phyloP scores from a whole-genome alignment of 805 yeast genomes.

The Lipomyces sp. region DNA sequence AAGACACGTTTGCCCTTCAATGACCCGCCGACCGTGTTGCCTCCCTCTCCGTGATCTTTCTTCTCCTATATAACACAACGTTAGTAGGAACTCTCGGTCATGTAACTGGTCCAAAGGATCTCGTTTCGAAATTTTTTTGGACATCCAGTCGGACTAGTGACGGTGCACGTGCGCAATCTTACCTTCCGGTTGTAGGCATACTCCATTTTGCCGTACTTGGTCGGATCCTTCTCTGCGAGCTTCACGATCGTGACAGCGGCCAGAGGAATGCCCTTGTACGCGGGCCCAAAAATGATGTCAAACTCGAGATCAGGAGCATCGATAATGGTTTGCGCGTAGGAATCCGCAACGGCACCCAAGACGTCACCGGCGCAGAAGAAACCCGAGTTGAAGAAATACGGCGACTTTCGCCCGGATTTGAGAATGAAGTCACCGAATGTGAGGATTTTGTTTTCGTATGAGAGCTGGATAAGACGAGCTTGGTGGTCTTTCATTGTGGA shows the following conservation, averaged over 20 bases:
- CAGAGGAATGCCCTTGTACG: conserved; percentile 95
- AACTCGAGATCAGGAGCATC: conserved; percentile 74
- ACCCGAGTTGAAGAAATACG: conserved; percentile 95
- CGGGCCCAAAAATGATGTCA: conserved; percentile 94
- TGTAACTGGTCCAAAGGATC: background rate
- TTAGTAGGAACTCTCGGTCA: background rate
- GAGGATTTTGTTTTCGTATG: conserved; percentile 80
- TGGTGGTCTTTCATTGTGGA: conserved; percentile 36
- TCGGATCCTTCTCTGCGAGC: conserved; percentile 79
- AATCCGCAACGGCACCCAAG: conserved; percentile 78
- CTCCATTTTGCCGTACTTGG: conserved; percentile 70
- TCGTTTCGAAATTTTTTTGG: background rate
- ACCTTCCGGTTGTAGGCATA: conserved; percentile 93
- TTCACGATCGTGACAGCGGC: conserved; percentile 93
- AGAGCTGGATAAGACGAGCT: conserved; percentile 69
- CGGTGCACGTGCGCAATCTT: conserved; percentile 21
- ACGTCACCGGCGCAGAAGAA: conserved; percentile 79
- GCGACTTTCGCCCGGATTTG: conserved; percentile 92
- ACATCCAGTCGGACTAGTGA: background rate
- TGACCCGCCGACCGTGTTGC: conserved; percentile 84
- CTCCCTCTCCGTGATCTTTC: conserved; percentile 99
- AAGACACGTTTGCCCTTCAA: conserved; percentile 73
- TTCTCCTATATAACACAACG: conserved; percentile 55
- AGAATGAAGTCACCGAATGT: conserved; percentile 87
- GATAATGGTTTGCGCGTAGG: conserved; percentile 88